phyloP scores from a whole-genome alignment of 352 stramenopile species.

The Pythium dissotocum region DNA sequence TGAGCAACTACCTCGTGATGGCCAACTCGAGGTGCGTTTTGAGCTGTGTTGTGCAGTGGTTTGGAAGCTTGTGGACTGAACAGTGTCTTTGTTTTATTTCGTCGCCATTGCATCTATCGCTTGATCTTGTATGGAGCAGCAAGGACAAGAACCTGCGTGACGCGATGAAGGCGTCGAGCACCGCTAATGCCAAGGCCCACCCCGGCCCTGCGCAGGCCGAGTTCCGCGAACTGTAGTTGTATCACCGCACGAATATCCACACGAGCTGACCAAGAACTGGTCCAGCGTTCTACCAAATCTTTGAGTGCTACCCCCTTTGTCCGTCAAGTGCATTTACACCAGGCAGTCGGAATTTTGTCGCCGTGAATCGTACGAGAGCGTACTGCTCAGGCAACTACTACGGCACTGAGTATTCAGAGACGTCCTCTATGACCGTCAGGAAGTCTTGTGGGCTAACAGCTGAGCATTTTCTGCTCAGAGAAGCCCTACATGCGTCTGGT shows the following conservation, averaged over 20 bases:
- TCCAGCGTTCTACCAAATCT: not conserved
- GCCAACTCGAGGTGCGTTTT: constrained; percentile 74
- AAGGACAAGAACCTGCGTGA: constrained; percentile 86
- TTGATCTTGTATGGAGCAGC: constrained; percentile 28
- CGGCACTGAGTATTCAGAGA: too few relatives aligned
- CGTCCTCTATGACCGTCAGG: too few relatives aligned
- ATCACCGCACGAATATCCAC: not conserved
- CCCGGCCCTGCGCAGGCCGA: constrained; percentile 66
- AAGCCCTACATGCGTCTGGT: too few relatives aligned
- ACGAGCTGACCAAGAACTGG: not conserved
- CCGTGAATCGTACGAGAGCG: too few relatives aligned
- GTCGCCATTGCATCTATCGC: not conserved
- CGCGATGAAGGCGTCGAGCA: constrained; percentile 64
- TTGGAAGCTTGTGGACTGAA: not conserved
- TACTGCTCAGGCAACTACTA: too few relatives aligned
- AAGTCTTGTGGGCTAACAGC: too few relatives aligned
- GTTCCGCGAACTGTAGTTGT: constrained; percentile 71
- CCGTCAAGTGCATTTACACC: too few relatives aligned
- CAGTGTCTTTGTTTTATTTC: not conserved
- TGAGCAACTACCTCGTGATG: constrained; percentile 89
- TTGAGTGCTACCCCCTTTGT: not conserved
- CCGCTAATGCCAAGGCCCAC: constrained; percentile 6
- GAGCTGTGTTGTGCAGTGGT: not conserved
- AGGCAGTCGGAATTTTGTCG: too few relatives aligned
- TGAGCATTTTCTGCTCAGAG: too few relatives aligned